Conservation (phyloP, 345 rosid species). For the Hypericum androsaemum region DNA sequence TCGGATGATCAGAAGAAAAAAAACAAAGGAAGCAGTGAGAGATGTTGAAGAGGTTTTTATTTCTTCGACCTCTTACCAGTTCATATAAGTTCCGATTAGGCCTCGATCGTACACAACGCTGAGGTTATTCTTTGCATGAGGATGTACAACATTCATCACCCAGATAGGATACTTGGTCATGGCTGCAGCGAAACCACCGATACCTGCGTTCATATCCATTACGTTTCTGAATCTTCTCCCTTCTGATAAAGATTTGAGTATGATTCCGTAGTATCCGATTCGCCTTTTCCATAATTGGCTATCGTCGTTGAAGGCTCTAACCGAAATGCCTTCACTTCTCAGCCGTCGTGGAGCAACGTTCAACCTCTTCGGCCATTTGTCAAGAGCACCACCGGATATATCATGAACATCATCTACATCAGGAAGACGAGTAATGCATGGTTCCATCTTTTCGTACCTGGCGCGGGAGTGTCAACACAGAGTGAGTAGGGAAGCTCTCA, state of each 20-base stretch:
- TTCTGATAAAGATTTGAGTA: constrained; percentile 28
- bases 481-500: too few species aligned
- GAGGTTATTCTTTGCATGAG: constrained; percentile 39
- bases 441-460: constrained; percentile 49
- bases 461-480: too few species aligned
- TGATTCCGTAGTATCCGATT: constrained; percentile 30
- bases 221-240: constrained; percentile 50
- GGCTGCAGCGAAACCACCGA: constrained; percentile 66
- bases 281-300: constrained; percentile 36
- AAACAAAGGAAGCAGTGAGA: too few species aligned
- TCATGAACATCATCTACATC: constrained; percentile 17
- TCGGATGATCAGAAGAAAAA: not conserved
- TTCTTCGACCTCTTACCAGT: constrained; percentile 38
- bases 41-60: not conserved
- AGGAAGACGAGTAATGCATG: constrained; percentile 49
- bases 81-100: constrained; percentile 58
- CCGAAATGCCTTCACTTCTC: constrained; percentile 25
- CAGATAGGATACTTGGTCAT: constrained; percentile 40
- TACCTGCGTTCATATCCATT: constrained; percentile 66
- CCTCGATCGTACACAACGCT: constrained; percentile 58
- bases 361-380: constrained; percentile 46
- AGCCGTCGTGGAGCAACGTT: constrained; percentile 32
- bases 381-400: constrained; percentile 28
- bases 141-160: constrained; percentile 67
- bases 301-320: constrained; percentile 27